Evolutionary conservation across 306 rosid genomes (phyloP).

Genomic region (Inga oerstediana): DNA sequence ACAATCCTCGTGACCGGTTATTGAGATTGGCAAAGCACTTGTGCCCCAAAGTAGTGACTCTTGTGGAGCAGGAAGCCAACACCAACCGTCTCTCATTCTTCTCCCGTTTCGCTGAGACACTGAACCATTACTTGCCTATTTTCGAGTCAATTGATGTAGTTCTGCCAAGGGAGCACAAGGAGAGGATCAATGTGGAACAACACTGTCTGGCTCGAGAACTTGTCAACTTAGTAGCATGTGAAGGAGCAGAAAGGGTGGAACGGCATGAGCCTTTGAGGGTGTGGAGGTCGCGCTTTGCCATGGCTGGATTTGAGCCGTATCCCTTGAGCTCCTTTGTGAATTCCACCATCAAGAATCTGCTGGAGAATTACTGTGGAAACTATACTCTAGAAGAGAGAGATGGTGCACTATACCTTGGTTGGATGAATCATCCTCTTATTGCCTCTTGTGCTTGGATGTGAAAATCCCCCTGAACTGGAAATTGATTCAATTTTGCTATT

Average conservation of each 20-base stretch:
- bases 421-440: slow-evolving; percentile 70
- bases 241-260: slow-evolving; percentile 88
- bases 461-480: slow-evolving; percentile 27
- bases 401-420: slow-evolving; percentile 81
- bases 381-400: slow-evolving; percentile 85
- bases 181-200: slow-evolving; percentile 90
- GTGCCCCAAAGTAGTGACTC: slow-evolving; percentile 87
- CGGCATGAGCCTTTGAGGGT: slow-evolving; percentile 72
- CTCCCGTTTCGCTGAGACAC: slow-evolving; percentile 71
- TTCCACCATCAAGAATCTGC: slow-evolving; percentile 72
- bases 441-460: slow-evolving; percentile 87
- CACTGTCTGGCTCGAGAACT: slow-evolving; percentile 93
- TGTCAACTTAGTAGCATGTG: slow-evolving; percentile 90
- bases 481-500: slow-evolving; percentile 34
- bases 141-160: slow-evolving; percentile 77
- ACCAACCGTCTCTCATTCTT: slow-evolving; percentile 69
- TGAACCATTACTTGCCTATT: slow-evolving; percentile 61
- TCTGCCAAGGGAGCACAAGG: slow-evolving; percentile 78
- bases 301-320: slow-evolving; percentile 77
- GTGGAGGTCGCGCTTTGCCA: slow-evolving; percentile 72
- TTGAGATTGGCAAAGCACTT: slow-evolving; percentile 69
- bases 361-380: slow-evolving; percentile 69
- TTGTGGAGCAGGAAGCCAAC: slow-evolving; percentile 81
- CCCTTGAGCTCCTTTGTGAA: slow-evolving; percentile 82
- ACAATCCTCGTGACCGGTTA: slow-evolving; percentile 80